Evolutionary conservation across 108 stramenopile species (phyloP).

Genomic region (Parietichytrium sp.): DNA sequence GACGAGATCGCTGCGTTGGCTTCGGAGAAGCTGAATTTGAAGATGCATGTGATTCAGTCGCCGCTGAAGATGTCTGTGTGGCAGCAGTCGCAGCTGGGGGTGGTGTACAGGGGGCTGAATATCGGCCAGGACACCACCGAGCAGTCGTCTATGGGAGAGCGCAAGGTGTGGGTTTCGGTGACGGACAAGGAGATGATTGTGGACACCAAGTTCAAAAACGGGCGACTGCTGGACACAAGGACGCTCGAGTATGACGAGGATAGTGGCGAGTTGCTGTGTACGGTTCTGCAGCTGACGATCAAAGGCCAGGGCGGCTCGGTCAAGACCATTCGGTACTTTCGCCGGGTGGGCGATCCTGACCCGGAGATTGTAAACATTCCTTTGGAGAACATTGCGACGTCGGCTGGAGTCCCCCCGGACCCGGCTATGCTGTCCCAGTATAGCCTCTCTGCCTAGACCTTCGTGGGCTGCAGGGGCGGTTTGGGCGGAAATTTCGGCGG

Average conservation of each 20-base stretch:
- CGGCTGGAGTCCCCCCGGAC: neutral
- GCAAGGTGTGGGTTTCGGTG: conserved; percentile 19
- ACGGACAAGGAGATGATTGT: conserved; percentile 11
- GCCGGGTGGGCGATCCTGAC: neutral
- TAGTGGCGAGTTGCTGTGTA: conserved; percentile 19
- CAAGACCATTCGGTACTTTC: conserved; percentile 5
- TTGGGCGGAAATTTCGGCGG: too few relatives aligned
- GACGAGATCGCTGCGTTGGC: conserved; percentile 38
- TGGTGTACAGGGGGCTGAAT: neutral
- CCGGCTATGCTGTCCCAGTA: too few relatives aligned
- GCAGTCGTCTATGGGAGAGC: conserved; percentile 16
- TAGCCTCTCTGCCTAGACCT: too few relatives aligned
- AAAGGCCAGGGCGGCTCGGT: neutral
- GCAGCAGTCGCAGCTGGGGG: conserved; percentile 39
- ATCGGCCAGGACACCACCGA: conserved; percentile 33
- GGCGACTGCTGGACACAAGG: conserved; percentile 28
- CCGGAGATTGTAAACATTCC: conserved; percentile 24
- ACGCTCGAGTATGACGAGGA: neutral
- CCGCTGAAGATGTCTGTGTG: neutral
- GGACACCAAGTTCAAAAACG: conserved; percentile 38
- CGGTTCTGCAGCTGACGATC: neutral
- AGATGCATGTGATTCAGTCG: conserved; percentile 22
- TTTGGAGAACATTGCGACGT: neutral
- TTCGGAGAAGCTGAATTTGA: conserved; percentile 20
- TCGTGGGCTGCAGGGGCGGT: too few relatives aligned